Evolutionary conservation across 306 rosid genomes (phyloP), one percentile per base, ranked within the genome.

Genomic region (Malus sieversii): DNA sequence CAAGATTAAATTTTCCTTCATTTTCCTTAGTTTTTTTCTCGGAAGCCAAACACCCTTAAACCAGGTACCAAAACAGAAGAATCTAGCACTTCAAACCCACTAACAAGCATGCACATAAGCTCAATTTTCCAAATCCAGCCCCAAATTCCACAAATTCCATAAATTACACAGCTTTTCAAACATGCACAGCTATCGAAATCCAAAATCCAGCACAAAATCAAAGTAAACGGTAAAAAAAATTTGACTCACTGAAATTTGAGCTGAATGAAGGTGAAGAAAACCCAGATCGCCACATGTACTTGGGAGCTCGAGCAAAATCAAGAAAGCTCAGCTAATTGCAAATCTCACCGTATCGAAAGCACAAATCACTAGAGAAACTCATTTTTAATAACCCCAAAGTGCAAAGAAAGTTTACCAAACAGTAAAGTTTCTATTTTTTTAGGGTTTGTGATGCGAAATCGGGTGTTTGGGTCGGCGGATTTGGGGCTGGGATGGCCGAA

Each of bases 231-330:
- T 45, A 13, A 64, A 29, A 51, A 51, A 74, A 25, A 68, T 79
- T 58, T 38, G 4, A 84, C 95, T 90, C 78, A 93, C 98, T 81
- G 90, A 81, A 84, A 85, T 78, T 80, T 55, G 84, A 83, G 92
- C 84, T 38, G 83, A 88, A 80, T 79, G 84, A 82, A 75, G 71
- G 76, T 70, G 91, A 85, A 79, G 82, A 48, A 48, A 48, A 90
- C 77, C 90, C 85, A 93, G 97, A 90, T 93, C 98, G 91, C 85
- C 95, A 84, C 96, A 89, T 89, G 98, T 82, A 67, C 79, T 84
- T 76, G 48, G 86, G 77, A 93, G 82, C 79, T 80, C 80, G 78
- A 87, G 90, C 89, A 67, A 81, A 90, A 87, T 73, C 83, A 75
- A 15, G 18, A 16, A 48, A 85, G 85, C 80, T 78, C 73, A 75